Percentiles rank a stretch among this genome's conserved stretches.
phyloP scores from a whole-genome alignment of 306 rosid species.

The Castanospermum australe region DNA sequence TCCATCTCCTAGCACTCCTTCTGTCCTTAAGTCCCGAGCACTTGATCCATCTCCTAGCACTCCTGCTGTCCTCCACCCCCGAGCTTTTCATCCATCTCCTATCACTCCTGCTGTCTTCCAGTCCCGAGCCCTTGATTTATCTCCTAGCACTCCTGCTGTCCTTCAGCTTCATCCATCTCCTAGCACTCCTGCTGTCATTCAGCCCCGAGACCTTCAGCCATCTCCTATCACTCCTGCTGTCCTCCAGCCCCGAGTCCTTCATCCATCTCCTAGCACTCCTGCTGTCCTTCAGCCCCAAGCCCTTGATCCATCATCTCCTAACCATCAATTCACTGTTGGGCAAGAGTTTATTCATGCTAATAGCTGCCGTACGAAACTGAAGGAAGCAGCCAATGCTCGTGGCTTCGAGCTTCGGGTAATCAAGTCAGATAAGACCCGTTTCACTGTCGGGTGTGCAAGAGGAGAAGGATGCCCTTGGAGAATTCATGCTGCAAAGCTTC shows the following conservation, averaged over 20 bases:
- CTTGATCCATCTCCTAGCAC: constrained; percentile 40
- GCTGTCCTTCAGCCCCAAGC: constrained; percentile 53
- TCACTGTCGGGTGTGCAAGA: constrained; percentile 73
- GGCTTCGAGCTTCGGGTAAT: constrained; percentile 75
- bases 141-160: no score
- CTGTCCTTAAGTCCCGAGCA: constrained; percentile 51
- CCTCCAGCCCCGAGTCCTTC: constrained; percentile 46
- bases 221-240: constrained; percentile 39
- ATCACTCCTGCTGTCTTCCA: no score
- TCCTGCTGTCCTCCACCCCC: no score
- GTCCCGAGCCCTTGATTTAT: no score
- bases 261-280: constrained; percentile 34
- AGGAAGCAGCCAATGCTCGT: constrained; percentile 74
- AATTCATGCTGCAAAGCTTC: constrained; percentile 82
- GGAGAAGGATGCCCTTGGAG: constrained; percentile 84
- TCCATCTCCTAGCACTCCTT: constrained; percentile 35
- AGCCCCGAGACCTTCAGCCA: constrained; percentile 39
- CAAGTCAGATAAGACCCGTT: constrained; percentile 76
- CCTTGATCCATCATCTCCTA: constrained; percentile 36
- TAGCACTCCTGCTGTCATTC: constrained; percentile 39
- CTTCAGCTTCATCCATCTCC: no score
- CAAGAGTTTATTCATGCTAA: constrained; percentile 77
- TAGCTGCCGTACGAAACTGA: constrained; percentile 74
- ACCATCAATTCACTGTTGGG: constrained; percentile 53
- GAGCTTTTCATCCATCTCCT: no score